phyloP scores from a whole-genome alignment of 202 grass and related monocot species.

The Tripidium arundinaceum region DNA sequence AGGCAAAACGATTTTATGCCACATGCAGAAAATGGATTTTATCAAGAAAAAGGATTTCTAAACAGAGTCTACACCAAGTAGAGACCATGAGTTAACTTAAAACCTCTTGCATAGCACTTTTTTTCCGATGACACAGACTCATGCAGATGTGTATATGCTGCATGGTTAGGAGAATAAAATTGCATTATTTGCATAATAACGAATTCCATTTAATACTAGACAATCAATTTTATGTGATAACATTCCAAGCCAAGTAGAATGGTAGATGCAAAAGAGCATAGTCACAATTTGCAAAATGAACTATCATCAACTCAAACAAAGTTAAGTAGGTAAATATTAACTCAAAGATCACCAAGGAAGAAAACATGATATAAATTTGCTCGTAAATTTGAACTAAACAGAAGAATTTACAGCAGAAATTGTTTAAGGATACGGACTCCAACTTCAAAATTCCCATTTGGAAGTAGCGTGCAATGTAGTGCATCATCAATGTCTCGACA shows the following conservation, averaged over 20 bases:
- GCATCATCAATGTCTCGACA: constrained; percentile 99
- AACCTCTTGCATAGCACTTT: not conserved
- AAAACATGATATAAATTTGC: constrained; percentile 8
- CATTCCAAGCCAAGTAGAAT: not conserved
- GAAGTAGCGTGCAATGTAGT: constrained; percentile 84
- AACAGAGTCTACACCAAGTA: not conserved
- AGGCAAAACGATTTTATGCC: not conserved
- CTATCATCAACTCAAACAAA: constrained; percentile 3
- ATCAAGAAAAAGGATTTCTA: not conserved
- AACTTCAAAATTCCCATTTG: constrained; percentile 99
- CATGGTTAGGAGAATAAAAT: not conserved
- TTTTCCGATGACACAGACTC: not conserved
- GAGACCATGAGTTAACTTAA: not conserved
- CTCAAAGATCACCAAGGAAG: constrained; percentile 5
- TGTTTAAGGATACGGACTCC: constrained; percentile 91
- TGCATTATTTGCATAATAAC: not conserved
- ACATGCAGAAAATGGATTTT: not conserved
- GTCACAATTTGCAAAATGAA: constrained; percentile 15
- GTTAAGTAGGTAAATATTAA: not conserved
- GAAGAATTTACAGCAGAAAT: constrained; percentile 9
- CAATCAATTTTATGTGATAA: not conserved
- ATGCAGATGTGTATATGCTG: not conserved
- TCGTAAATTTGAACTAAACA: constrained; percentile 6
- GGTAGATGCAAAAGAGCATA: constrained; percentile 1
- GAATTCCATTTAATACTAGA: not conserved